phyloP scores from a whole-genome alignment of 495 filamentous ascomycete genomes.

The Talaromyces wortmannii region DNA sequence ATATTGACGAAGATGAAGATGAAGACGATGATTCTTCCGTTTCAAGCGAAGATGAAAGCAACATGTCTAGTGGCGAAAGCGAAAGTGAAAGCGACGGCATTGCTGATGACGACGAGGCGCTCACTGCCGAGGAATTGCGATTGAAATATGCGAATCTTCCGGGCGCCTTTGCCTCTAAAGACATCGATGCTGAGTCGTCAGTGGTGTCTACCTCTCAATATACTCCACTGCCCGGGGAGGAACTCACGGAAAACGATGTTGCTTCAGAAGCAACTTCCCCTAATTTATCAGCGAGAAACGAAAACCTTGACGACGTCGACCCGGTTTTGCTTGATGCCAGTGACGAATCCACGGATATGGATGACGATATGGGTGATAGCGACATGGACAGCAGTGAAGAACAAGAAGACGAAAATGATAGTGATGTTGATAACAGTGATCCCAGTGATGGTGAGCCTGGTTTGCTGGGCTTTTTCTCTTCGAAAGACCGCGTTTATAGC shows the following conservation, averaged over 20 bases:
- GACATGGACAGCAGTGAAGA: constrained; percentile 46
- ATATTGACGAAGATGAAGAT: constrained; percentile 19
- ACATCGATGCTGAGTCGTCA: background rate
- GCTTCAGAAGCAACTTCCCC: constrained; percentile 16
- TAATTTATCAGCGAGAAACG: constrained; percentile 16
- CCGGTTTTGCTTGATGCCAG: constrained; percentile 62
- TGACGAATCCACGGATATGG: constrained; percentile 85
- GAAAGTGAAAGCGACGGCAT: constrained; percentile 36
- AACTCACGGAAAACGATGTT: constrained; percentile 15
- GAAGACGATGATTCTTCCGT: constrained; percentile 34
- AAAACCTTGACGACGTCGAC: constrained; percentile 60
- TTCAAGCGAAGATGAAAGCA: constrained; percentile 49
- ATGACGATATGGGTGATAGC: constrained; percentile 70
- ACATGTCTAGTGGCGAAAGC: constrained; percentile 55
- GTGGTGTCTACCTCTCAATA: background rate
- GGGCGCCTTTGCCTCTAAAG: constrained; percentile 1
- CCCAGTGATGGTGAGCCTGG: constrained; percentile 44
- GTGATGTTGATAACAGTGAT: constrained; percentile 43
- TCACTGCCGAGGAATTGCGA: constrained; percentile 73
- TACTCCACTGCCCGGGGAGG: constrained; percentile 2
- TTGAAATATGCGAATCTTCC: constrained; percentile 73
- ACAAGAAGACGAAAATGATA: constrained; percentile 37
- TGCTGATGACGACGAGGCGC: constrained; percentile 60
- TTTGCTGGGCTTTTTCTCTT: constrained; percentile 60
- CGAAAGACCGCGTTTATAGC: constrained; percentile 27